Base-by-base conservation (phyloP, 805 yeast genomes). In the Torulaspora indica region DNA sequence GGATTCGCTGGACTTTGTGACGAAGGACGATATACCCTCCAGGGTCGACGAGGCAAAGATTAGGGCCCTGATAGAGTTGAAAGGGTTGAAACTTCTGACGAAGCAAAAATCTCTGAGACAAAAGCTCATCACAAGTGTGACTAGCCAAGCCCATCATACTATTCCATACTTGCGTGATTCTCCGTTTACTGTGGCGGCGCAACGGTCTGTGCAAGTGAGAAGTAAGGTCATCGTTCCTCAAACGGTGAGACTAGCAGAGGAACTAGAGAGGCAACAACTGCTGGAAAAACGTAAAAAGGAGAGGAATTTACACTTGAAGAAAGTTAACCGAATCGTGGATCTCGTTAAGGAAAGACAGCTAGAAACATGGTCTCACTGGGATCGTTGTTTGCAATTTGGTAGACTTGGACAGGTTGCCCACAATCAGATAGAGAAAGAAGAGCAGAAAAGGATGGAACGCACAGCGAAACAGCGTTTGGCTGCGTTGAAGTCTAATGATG, bases 401-500 rank as follows among this genome's bases (percentile, higher is more conserved):
- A 61, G 54, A 40, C 39, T 58, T 6, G 52, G 57, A 18, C 51
- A 44, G 13, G 49, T 57, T 3, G 46, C 56, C 25, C 68, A 63
- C 40, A 50, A 36, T 37, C 66, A 61, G 47, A 58, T 79, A 20
- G 93, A 84, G 61, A 81, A 77, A 60, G 95, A 85, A 45, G 93
- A 85, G 64, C 77, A 79, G 49, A 83, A 77, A 68, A 76, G 82
- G 63, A 66, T 82, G 49, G 93, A 85, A 64, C 79, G 78, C 61
- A 85, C 81, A 23, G 95, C 95, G n/a, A 85, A 82, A 59, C 90
- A 84, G 61, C 83, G 95, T 77, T 76, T 85, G 66, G 89, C 82
- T 58, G 93, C 93, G 23, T 77, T 85, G 72, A 84, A 82, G 64
- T 85, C 90, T 13, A 85, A 85, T 62, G 95, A 85, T 70, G 95